Conservation (phyloP, 352 stramenopile species). For the Globisporangium nodosum region DNA sequence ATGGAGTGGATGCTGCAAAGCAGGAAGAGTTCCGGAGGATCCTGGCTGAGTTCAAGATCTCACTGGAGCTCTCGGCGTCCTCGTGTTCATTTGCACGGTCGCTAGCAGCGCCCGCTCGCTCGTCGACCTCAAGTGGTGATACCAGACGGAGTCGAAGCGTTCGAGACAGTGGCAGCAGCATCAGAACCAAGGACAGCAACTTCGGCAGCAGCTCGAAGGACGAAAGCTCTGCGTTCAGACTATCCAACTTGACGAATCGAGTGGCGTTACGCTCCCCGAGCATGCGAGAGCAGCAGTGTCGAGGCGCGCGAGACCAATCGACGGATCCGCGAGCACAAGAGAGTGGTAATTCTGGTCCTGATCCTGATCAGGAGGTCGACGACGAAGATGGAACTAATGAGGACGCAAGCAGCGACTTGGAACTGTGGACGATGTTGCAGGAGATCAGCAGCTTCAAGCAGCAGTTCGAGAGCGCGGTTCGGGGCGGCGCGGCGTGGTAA, state of each 20-base stretch:
- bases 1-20: constrained; percentile 15
- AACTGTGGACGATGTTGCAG: constrained; percentile 21
- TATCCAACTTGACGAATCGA: background rate
- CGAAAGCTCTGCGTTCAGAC: background rate
- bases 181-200: background rate
- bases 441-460: constrained; percentile 24
- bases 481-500: background rate
- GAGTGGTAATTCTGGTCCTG: too few species aligned
- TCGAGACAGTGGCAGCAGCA: background rate
- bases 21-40: constrained; percentile 38
- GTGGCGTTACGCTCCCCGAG: too few species aligned
- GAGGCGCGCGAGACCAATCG: too few species aligned
- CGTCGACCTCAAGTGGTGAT: background rate
- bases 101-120: too few species aligned
- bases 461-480: constrained; percentile 8
- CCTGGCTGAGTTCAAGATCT: constrained; percentile 42
- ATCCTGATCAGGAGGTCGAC: background rate
- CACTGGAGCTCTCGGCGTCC: constrained; percentile 17
- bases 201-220: background rate
- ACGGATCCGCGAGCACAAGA: too few species aligned
- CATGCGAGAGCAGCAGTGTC: background rate
- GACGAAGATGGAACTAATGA: constrained; percentile 1
- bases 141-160: background rate
- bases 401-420: constrained; percentile 7
- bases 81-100: constrained; percentile 1